These are phyloP conservation scores for Podila verticillata DNA, from an alignment of 192 early-diverging fungal species.

Conservation along the genomic window DNA sequence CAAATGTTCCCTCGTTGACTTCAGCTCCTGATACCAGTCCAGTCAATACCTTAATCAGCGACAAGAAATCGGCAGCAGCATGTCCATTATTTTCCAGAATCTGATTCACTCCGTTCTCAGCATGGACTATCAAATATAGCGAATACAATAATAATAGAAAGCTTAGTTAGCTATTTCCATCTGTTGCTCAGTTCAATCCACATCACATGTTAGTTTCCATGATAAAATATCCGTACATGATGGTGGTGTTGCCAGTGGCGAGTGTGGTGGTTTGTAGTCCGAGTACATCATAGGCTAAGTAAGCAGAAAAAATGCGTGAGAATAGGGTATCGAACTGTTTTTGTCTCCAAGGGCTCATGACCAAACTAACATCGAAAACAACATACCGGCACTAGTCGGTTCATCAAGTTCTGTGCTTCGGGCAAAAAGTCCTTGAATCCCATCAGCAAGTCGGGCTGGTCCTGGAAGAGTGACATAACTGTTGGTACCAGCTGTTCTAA, in stretches of 20 bases:
- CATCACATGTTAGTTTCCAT: no score
- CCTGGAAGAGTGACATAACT: slow-evolving; percentile 49
- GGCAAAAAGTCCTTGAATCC: slow-evolving; percentile 51
- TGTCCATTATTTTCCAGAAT: slow-evolving; percentile 3
- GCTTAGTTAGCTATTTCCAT: background rate
- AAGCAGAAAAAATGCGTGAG: background rate
- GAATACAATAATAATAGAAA: background rate
- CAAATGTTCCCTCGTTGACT: background rate
- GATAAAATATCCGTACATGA: background rate
- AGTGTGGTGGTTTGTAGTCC: slow-evolving; percentile 27
- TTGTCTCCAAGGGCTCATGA: background rate
- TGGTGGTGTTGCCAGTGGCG: background rate
- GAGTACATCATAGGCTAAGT: slow-evolving; percentile 50
- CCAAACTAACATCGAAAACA: background rate
- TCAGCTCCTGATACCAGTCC: background rate
- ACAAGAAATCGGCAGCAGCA: slow-evolving; percentile 20
- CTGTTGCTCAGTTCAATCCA: no score
- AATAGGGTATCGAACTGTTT: background rate
- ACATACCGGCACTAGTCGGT: slow-evolving; percentile 39
- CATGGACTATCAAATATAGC: background rate
- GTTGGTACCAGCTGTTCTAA: slow-evolving; percentile 39
- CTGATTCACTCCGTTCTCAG: background rate
- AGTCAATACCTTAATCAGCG: slow-evolving; percentile 10
- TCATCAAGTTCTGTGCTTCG: slow-evolving; percentile 37
- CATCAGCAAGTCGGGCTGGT: slow-evolving; percentile 43